Base-by-base conservation (phyloP, 164 flowering plant genomes). In the Dillenia suffruticosa region DNA sequence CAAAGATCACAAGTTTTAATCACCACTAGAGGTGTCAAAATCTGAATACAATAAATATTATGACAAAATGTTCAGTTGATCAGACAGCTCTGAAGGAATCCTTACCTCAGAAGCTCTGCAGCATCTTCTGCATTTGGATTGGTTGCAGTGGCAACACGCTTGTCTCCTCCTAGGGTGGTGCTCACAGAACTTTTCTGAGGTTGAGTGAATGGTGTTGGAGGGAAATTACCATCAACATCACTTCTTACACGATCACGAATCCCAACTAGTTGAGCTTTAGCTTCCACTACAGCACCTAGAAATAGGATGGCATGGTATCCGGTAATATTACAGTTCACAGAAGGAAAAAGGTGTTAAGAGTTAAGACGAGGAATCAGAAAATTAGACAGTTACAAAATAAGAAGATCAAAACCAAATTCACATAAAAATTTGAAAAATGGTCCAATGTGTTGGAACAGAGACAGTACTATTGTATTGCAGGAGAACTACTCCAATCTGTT, bases 231-330 rank as follows among this genome's bases (percentile, higher is more conserved):
- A 44, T 70, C 87, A 47, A 82, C 69, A 72, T 94, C 99, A 72
- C 87, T 94, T 61, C 97, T 79, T 49, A 94, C 97, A 66, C 97
- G 78, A 26, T 94, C 99, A 62, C 77, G 97, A 47, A 94, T 84
- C 24, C 90, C 99, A 69, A 88, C 96, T 56, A 91, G 71, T 49
- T 89, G 96, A 65, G 99, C 79, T 77, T 94, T 94, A 26, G 97
- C 74, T 81, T 91, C 90, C 70, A 94, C 50, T n/a, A 94, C 96
- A 61, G 77, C 87, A 66, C 97, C 98, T 93, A 45, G 47, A 71
- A 70, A 32, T 13, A 48, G 57, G 15, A 67, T 12, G 45, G 51
- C 49, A 62, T 22, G 26, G 14, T 44, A 46, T 52, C 32, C 26
- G 7, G 12, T 46, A 26, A 46, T 43, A 10, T 22, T 12, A 45